Conservation (phyloP, 768 basidiomycete genomes). For the Trametes coccinea region DNA sequence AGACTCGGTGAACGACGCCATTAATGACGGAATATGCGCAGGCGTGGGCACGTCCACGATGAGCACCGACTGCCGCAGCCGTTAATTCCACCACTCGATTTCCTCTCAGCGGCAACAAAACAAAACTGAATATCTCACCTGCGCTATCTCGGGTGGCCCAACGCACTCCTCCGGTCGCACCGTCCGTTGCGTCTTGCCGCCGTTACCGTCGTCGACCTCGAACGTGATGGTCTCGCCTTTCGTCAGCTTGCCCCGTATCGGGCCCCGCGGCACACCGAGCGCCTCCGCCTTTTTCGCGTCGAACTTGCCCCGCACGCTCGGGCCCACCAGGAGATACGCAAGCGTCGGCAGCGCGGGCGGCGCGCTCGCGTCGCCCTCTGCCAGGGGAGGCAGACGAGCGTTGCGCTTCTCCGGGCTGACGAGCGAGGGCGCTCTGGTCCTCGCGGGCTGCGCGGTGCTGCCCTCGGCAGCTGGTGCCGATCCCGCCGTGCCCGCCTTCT, state of each 20-base stretch:
- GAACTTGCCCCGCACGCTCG: slow-evolving; percentile 63
- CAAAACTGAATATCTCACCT: slow-evolving; percentile 34
- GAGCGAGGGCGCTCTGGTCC: too few species aligned
- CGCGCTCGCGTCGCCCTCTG: not conserved
- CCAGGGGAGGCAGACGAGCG: slow-evolving; percentile 16
- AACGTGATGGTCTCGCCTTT: slow-evolving; percentile 65
- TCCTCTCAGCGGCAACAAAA: not conserved
- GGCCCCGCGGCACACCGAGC: slow-evolving; percentile 64
- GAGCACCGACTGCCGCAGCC: slow-evolving; percentile 45
- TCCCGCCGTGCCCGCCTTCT: not conserved
- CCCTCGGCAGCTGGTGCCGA: not conserved
- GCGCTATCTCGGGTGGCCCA: slow-evolving; percentile 51
- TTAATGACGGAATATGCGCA: slow-evolving; percentile 53
- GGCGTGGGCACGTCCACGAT: slow-evolving; percentile 72
- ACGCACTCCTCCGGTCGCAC: slow-evolving; percentile 64
- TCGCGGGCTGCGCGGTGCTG: not conserved
- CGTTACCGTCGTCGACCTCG: slow-evolving; percentile 46
- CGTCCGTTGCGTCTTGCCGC: slow-evolving; percentile 44
- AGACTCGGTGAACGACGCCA: slow-evolving; percentile 47
- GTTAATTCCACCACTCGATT: not conserved
- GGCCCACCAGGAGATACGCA: slow-evolving; percentile 45
- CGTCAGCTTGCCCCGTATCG: slow-evolving; percentile 57
- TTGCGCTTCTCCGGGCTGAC: not conserved
- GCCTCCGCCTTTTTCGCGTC: slow-evolving; percentile 61
- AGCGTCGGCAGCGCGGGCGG: slow-evolving; percentile 21